These are phyloP conservation scores for Puccinia sorghi DNA, from an alignment of 1,284 basidiomycete genomes.

Conservation along the genomic window DNA sequence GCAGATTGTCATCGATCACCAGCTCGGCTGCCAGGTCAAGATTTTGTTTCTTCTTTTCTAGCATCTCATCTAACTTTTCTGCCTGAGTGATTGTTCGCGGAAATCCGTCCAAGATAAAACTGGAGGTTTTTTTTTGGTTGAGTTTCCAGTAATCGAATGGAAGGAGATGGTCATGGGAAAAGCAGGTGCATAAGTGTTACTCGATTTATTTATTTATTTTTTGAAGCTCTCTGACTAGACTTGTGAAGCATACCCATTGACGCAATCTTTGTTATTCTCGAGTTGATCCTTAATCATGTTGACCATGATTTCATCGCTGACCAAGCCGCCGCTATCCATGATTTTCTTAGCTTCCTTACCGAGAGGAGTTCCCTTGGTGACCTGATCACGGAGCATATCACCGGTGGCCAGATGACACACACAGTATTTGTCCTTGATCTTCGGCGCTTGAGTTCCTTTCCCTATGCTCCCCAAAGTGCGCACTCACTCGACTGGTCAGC, in stretches of 20 bases:
- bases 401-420: slow-evolving; percentile 97
- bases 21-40: slow-evolving; percentile 90
- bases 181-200: not conserved
- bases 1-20: slow-evolving; percentile 86
- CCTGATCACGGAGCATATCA: slow-evolving; percentile 96
- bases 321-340: slow-evolving; percentile 92
- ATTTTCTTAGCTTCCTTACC: slow-evolving; percentile 94
- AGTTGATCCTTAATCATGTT: slow-evolving; percentile 96
- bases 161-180: no score
- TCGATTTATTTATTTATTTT: not conserved
- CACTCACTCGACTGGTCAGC: slow-evolving; percentile 11
- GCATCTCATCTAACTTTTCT: slow-evolving; percentile 92
- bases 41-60: slow-evolving; percentile 71
- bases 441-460: slow-evolving; percentile 96
- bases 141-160: no score
- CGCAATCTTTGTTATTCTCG: slow-evolving; percentile 86
- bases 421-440: slow-evolving; percentile 87
- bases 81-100: slow-evolving; percentile 97
- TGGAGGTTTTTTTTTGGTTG: slow-evolving; percentile 58
- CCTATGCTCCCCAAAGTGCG: slow-evolving; percentile 63
- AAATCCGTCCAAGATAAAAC: slow-evolving; percentile 98
- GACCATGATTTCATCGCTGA: slow-evolving; percentile 95
- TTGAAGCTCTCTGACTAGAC: not conserved
- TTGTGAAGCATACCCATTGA: slow-evolving; percentile 74
- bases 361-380: slow-evolving; percentile 79